Evolutionary conservation across 148 eudicot genomes (phyloP), one percentile per base, ranked within the genome.

Genomic region (Vaccinium vitisidaea): DNA sequence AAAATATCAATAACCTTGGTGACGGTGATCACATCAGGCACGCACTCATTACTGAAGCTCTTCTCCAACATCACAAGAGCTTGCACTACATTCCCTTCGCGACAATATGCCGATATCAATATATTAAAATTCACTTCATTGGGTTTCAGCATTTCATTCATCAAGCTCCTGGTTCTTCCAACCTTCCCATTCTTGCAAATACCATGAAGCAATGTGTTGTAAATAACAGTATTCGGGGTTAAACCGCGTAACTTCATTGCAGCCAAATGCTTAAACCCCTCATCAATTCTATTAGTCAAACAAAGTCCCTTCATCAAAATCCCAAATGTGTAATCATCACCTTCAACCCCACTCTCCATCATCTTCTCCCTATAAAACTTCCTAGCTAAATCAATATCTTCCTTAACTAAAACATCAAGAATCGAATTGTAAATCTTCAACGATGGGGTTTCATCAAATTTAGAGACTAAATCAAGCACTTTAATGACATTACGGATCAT

Each of bases 261-360:
- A 23, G 95, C 93, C 89, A 97, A 86, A 75, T 94, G 93, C 91
- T 93, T 94, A 88, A 93, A 97, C 86, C 96, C 96, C 39, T 95
- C 98, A 2, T 91, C 94, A 39, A 95, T 93, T 53, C 98, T 88
- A 87, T 97, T 97, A 21, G 99, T 97, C 89, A 95, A 89, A 87
- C 98, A 93, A 74, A 97, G 85, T 8, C 99, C 99, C 81, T 95
- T 97, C 99, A 97, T 97, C 91, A 97, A 87, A 70, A 95, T 97
- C 80, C 95, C 98, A 83, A 82, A 97, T 65, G 99, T 95, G 84
- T 93, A 97, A 36, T 89, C 92, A 93, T 95, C 98, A 16, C 94
- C 97, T 79, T 83, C 48, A 83, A 94, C 88, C 67, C 94, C 98
- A 87, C 84, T 83, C 6, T 84, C 95, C 95, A 92, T 93, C 93